Percentiles rank a stretch among this genome's conserved stretches.
phyloP scores from a whole-genome alignment of 768 basidiomycete genomes.

The Lepiota venenata region DNA sequence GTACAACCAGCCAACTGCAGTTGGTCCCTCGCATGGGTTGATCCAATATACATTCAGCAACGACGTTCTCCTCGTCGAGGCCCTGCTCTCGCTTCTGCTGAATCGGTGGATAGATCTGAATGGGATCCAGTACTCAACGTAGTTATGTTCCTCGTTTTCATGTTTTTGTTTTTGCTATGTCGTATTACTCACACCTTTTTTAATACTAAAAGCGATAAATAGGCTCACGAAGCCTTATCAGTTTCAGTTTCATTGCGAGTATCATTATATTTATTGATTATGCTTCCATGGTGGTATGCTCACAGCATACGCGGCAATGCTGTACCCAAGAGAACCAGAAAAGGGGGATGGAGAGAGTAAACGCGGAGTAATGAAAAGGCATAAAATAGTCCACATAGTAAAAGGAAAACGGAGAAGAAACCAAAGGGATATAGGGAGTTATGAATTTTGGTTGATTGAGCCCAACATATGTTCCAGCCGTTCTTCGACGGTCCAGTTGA shows the following conservation, averaged over 20 bases:
- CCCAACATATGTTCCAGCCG: slow-evolving; percentile 70
- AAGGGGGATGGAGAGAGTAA: slow-evolving; percentile 15
- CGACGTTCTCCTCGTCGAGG: slow-evolving; percentile 57
- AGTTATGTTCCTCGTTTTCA: slow-evolving; percentile 12
- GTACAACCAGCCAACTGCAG: slow-evolving; percentile 46
- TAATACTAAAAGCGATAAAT: too few relatives aligned
- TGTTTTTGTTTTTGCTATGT: slow-evolving; percentile 8
- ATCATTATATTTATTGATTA: background rate
- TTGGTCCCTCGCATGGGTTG: slow-evolving; percentile 63
- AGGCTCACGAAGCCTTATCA: background rate
- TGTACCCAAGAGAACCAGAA: background rate
- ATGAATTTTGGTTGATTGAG: slow-evolving; percentile 30
- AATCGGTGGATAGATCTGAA: slow-evolving; percentile 73
- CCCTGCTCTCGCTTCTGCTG: slow-evolving; percentile 61
- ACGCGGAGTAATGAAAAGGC: slow-evolving; percentile 18
- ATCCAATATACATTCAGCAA: slow-evolving; percentile 63
- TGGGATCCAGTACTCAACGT: slow-evolving; percentile 33
- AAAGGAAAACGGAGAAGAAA: slow-evolving; percentile 18
- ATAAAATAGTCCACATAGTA: slow-evolving; percentile 11
- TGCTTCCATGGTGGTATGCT: slow-evolving; percentile 1
- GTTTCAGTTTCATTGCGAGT: background rate
- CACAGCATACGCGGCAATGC: slow-evolving; percentile 10
- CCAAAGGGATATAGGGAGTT: slow-evolving; percentile 15
- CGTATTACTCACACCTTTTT: background rate
- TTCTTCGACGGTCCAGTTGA: slow-evolving; percentile 74